Percentiles rank a stretch among this genome's conserved stretches.
Evolutionary conservation across 2,329 filamentous ascomycete genomes (phyloP).

Genomic region (Arthrobotrys sphaeroides): DNA sequence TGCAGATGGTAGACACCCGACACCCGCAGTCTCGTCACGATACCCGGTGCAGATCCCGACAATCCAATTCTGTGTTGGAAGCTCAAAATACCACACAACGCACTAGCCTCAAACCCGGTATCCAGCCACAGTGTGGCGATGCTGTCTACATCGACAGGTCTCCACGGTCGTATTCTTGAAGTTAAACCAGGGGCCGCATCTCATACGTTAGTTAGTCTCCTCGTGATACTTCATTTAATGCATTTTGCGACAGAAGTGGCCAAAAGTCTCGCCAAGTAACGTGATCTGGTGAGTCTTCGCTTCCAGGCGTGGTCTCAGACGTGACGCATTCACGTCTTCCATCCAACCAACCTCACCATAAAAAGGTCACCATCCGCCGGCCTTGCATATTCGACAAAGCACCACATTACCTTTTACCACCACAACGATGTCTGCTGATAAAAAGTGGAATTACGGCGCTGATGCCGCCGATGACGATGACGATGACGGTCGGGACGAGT

Average conservation of each 20-base stretch:
- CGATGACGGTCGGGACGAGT: constrained; percentile 74
- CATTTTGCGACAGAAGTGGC: background rate
- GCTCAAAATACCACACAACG: no score
- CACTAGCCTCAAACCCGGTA: no score
- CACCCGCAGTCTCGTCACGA: no score
- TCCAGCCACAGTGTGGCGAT: no score
- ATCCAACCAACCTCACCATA: background rate
- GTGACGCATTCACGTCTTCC: constrained; percentile 52
- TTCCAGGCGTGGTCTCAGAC: constrained; percentile 33
- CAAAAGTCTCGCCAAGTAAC: constrained; percentile 20
- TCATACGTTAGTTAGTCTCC: no score
- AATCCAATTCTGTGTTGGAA: no score
- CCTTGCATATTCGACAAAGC: background rate
- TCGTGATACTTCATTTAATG: background rate
- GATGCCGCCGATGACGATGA: constrained; percentile 72
- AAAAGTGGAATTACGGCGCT: constrained; percentile 65
- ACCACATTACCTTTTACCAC: background rate
- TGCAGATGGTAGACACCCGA: no score
- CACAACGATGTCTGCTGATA: constrained; percentile 62
- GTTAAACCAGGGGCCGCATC: no score
- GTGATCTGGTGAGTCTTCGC: constrained; percentile 49
- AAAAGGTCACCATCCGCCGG: background rate
- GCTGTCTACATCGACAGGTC: no score
- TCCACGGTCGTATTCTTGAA: no score
- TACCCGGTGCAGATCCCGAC: no score